Base-by-base conservation (phyloP, 441 rosid genomes). In the Erodium moschatum region DNA sequence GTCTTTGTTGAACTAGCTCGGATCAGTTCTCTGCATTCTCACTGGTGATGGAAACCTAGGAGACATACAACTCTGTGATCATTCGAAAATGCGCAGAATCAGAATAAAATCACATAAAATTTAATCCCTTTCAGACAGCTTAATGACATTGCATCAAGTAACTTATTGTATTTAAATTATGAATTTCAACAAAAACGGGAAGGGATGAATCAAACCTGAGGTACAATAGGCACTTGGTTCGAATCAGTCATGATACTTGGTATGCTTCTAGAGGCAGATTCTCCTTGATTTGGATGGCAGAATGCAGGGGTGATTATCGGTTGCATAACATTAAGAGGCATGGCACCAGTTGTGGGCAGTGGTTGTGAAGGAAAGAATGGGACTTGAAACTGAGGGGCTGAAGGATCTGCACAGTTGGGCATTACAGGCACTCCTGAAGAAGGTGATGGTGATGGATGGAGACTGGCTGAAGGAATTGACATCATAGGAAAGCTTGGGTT, bases 271-370 rank as follows among this genome's bases (percentile, higher is more conserved):
- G 63, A 56, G 63, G 63, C 12, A 19, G 27, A 19, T 7, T 56
- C 63, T 56, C 63, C 63, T 56, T 18, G 63, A 20, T 56, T 56
- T 56, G 29, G 63, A 56, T 56, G 63, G 63, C 63, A 56, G 27
- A 56, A 56, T 20, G 63, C 27, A 3, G 63, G 29, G 63, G 24
- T 56, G 63, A 56, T 56, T 19, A 56, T 56, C 11, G 63, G 63
- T 56, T 56, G 63, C 63, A 56, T 56, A 56, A 56, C 63, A 56
- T 33, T 33, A 33, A 33, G 3, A 33, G 63, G 6, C 35, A 31
- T 31, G 35, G 4, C 5, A 31, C 21, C 27, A 19, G 63, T 56
- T 19, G 63, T 56, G 63, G 35, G 35, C 35, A 31, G 6, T 3
- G 35, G 4, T 31, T 3, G 35, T 31, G 35, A 31, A 31, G 35